Percentiles rank a stretch among this genome's conserved stretches.
phyloP scores from a whole-genome alignment of 306 rosid genomes.

The Prunus persica region Prunus_persica_NCBIv2 NC_034015.1:14330001-14330500 shows the following conservation, averaged over 20 bases:
- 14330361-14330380: background rate
- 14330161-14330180: background rate
- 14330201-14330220: background rate
- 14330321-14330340: background rate
- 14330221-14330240: no score
- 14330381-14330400: background rate
- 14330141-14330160: background rate
- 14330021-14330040: no score
- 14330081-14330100: no score
- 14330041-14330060: no score
- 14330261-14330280: background rate
- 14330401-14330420: conserved; percentile 1
- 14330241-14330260: no score
- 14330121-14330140: background rate
- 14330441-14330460: no score
- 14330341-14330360: background rate
- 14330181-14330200: background rate
- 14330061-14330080: no score
- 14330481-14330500: background rate
- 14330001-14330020: no score
- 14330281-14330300: background rate
- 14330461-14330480: background rate
- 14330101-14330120: background rate
- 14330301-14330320: background rate
- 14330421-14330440: no score